Percentiles rank a stretch among this genome's conserved stretches.
Conservation (phyloP, 345 rosid genomes). For the Eucalyptus camaldulensis region DNA sequence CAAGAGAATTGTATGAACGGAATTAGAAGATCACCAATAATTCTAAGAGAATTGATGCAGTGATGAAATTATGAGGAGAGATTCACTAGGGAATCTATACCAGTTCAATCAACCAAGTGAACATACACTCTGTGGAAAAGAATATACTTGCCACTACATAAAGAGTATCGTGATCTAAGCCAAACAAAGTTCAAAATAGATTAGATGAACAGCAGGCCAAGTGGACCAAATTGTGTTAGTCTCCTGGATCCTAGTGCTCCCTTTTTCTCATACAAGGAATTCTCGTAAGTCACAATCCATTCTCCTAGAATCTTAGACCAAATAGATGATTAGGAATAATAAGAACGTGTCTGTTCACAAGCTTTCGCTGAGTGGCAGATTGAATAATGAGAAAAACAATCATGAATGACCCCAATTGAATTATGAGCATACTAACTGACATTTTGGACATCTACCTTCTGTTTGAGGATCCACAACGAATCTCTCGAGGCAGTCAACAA, state of each 20-base stretch:
- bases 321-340: not conserved
- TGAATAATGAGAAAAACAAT: not conserved
- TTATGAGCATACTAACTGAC: not conserved
- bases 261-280: not conserved
- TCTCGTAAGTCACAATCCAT: not conserved
- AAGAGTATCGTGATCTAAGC: not conserved
- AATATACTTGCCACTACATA: not conserved
- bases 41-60: not conserved
- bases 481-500: slow-evolving; percentile 80
- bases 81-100: not conserved
- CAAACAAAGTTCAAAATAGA: not conserved
- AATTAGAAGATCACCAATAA: not conserved
- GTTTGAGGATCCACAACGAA: slow-evolving; percentile 91
- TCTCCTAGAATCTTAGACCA: not conserved
- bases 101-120: not conserved
- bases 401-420: not conserved
- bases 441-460: slow-evolving; percentile 46
- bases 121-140: not conserved
- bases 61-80: not conserved
- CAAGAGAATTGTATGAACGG: not conserved
- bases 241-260: not conserved
- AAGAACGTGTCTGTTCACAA: not conserved
- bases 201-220: not conserved
- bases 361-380: not conserved
- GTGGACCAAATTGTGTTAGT: not conserved